A percentile compares a stretch with the other conserved stretches of the same genome.
These are phyloP conservation scores for Xylariaceae sp. DNA, from an alignment of 2,329 filamentous ascomycete species.

Conservation along the genomic window DNA sequence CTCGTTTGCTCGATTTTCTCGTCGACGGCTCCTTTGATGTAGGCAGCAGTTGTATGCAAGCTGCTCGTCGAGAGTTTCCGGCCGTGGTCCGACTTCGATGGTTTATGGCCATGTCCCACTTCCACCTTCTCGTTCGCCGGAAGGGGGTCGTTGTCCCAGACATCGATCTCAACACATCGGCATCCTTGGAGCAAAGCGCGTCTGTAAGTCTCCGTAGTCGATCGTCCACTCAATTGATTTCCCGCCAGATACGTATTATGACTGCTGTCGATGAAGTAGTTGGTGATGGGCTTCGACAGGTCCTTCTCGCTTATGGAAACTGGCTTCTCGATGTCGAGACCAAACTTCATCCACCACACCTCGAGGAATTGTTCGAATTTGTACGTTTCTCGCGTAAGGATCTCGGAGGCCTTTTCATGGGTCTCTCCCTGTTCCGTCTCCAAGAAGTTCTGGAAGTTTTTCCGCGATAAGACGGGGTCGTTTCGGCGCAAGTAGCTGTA, in stretches of 20 bases:
- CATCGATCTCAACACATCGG: constrained; percentile 89
- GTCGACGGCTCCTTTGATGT: constrained; percentile 34
- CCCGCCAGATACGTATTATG: constrained; percentile 91
- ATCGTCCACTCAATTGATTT: constrained; percentile 74
- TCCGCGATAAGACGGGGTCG: constrained; percentile 33
- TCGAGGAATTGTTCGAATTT: constrained; percentile 46
- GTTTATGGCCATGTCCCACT: constrained; percentile 34
- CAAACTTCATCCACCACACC: constrained; percentile 41
- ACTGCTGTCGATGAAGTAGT: constrained; percentile 92
- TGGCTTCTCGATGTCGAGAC: constrained; percentile 42
- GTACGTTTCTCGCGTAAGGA: constrained; percentile 39
- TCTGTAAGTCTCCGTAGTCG: constrained; percentile 68
- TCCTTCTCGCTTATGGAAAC: constrained; percentile 46
- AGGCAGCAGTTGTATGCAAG: constrained; percentile 41
- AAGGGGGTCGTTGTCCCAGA: constrained; percentile 69
- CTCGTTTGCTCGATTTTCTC: constrained; percentile 34
- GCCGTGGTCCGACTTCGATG: constrained; percentile 39
- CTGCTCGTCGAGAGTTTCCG: constrained; percentile 44
- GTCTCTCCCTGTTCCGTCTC: constrained; percentile 43
- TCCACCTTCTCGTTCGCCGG: constrained; percentile 30
- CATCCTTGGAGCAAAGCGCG: constrained; percentile 71
- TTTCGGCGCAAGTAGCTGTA: constrained; percentile 42
- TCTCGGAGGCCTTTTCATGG: constrained; percentile 20
- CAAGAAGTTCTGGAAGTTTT: constrained; percentile 47
- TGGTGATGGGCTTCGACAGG: constrained; percentile 64